Percentiles rank a stretch among this genome's conserved stretches.
phyloP scores from a whole-genome alignment of 495 filamentous ascomycete species.

The Penicillium angulare region DNA sequence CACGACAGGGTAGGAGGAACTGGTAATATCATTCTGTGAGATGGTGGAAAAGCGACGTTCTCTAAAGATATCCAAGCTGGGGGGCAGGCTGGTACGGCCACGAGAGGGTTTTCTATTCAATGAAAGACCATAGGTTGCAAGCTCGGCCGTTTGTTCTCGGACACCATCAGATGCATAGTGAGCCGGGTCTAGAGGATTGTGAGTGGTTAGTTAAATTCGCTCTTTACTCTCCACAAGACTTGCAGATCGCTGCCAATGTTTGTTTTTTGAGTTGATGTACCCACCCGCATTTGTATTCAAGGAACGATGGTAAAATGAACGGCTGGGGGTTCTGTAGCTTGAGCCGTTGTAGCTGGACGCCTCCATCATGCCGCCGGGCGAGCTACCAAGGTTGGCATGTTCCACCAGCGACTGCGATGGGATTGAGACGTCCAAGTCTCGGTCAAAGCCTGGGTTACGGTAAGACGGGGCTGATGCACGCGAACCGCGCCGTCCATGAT shows the following conservation, averaged over 20 bases:
- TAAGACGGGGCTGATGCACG: conserved; percentile 28
- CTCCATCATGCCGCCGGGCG: conserved; percentile 34
- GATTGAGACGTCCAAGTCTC: conserved; percentile 19
- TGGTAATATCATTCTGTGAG: conserved; percentile 16
- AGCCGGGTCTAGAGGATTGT: conserved; percentile 57
- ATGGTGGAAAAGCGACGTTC: conserved; percentile 6
- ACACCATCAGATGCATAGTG: conserved; percentile 74
- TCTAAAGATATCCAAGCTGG: conserved; percentile 38
- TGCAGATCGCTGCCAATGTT: not conserved
- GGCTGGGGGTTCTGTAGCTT: conserved; percentile 64
- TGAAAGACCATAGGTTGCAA: conserved; percentile 83
- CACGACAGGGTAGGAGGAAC: conserved; percentile 6
- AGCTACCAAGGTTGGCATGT: conserved; percentile 33
- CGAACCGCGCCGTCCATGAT: conserved; percentile 38
- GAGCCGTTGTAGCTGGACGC: conserved; percentile 37
- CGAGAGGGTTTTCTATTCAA: conserved; percentile 33
- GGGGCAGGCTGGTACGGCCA: conserved; percentile 31
- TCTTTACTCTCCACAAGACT: not conserved
- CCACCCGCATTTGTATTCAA: conserved; percentile 65
- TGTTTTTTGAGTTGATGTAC: conserved; percentile 6
- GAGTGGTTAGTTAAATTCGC: conserved; percentile 26
- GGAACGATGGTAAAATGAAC: conserved; percentile 78
- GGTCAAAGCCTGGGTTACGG: conserved; percentile 21
- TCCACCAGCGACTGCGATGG: conserved; percentile 27
- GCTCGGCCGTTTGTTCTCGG: conserved; percentile 85